These are phyloP conservation scores for Fusarium siculi DNA, from an alignment of 2,329 filamentous ascomycete species.

Conservation along the genomic window DNA sequence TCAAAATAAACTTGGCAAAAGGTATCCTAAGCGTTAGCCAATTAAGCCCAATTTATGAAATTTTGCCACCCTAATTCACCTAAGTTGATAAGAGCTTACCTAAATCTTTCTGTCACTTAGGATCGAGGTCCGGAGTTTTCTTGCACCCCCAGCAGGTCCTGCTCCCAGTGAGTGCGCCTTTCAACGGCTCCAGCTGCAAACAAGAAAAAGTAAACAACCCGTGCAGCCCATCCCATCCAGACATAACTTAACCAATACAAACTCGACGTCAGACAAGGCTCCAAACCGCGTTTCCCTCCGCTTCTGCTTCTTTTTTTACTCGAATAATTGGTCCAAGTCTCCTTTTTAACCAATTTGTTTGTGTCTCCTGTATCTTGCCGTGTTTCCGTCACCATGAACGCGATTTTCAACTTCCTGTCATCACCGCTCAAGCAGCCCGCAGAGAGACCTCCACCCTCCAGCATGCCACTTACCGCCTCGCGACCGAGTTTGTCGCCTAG, in stretches of 20 bases:
- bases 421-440: constrained; percentile 38
- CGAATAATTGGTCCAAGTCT: too few relatives aligned
- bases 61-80: too few relatives aligned
- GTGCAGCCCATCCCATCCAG: background rate
- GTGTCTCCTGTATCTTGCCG: background rate
- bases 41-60: too few relatives aligned
- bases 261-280: constrained; percentile 7
- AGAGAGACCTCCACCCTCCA: constrained; percentile 3
- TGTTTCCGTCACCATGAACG: constrained; percentile 5
- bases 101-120: accelerated
- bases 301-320: background rate
- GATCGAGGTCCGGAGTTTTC: background rate
- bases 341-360: too few relatives aligned
- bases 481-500: constrained; percentile 25
- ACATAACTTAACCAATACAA: background rate
- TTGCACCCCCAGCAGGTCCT: background rate
- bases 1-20: accelerated
- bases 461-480: constrained; percentile 27
- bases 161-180: background rate
- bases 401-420: constrained; percentile 31
- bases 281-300: background rate
- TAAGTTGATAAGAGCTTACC: accelerated
- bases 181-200: background rate
- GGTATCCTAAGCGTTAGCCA: too few relatives aligned
- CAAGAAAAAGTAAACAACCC: constrained; percentile 21